phyloP scores from a whole-genome alignment of 306 rosid species.

The Lathyrus aphaca region DNA sequence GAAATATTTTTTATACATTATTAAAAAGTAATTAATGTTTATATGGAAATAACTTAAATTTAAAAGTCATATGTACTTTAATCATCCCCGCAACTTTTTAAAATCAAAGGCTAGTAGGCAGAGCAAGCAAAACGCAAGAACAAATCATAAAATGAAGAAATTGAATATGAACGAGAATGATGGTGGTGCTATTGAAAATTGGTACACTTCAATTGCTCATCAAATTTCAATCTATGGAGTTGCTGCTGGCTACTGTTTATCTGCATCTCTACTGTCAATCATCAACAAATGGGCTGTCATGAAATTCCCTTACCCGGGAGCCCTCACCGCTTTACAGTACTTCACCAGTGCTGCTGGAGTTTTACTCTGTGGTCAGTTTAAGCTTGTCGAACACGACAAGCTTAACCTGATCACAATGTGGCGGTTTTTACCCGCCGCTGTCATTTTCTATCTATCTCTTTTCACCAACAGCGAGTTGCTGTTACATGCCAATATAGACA shows the following conservation, averaged over 20 bases:
- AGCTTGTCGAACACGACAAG: slow-evolving; percentile 59
- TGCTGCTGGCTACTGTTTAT: slow-evolving; percentile 85
- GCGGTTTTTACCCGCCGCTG: slow-evolving; percentile 78
- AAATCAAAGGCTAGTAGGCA: neutral
- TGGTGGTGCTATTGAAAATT: slow-evolving; percentile 41
- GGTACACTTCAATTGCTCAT: slow-evolving; percentile 50
- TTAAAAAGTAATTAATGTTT: too few species aligned
- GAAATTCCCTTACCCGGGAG: slow-evolving; percentile 93
- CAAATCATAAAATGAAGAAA: slow-evolving; percentile 15
- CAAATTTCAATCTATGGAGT: slow-evolving; percentile 72
- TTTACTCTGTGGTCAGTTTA: slow-evolving; percentile 56
- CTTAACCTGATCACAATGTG: slow-evolving; percentile 74
- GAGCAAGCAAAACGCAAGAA: neutral
- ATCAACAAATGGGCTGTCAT: slow-evolving; percentile 93
- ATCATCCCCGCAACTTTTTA: neutral
- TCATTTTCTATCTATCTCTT: slow-evolving; percentile 78
- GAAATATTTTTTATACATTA: too few species aligned
- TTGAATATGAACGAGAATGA: slow-evolving; percentile 19
- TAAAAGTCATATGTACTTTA: too few species aligned
- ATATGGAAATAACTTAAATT: too few species aligned
- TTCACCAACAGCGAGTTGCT: slow-evolving; percentile 87
- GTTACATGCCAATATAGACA: slow-evolving; percentile 87
- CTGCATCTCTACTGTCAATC: slow-evolving; percentile 86
- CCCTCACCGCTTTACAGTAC: slow-evolving; percentile 81
- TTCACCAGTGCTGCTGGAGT: slow-evolving; percentile 86